Evolutionary conservation across 352 stramenopile genomes (phyloP).

Genomic region (Phytophthora cajani): DNA sequence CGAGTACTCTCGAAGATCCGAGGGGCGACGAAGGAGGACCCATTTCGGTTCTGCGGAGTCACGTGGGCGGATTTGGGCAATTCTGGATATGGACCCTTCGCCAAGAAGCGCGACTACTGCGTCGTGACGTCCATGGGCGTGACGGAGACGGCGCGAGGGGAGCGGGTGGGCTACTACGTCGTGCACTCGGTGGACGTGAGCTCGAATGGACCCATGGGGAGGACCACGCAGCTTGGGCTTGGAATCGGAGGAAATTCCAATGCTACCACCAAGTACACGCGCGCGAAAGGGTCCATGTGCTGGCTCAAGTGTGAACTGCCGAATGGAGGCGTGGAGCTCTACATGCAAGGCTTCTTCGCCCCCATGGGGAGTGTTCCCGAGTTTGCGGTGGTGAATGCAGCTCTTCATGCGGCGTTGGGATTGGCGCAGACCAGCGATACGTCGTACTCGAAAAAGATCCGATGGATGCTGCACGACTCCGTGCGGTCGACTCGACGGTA

Average conservation of each 20-base stretch:
- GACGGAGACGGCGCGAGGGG: constrained; percentile 31
- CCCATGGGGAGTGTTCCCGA: constrained; percentile 42
- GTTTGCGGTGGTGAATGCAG: constrained; percentile 35
- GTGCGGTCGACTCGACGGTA: constrained; percentile 34
- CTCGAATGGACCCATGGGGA: constrained; percentile 19
- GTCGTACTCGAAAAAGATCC: constrained; percentile 50
- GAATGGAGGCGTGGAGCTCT: constrained; percentile 42
- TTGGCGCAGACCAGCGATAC: constrained; percentile 46
- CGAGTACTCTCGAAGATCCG: constrained; percentile 38
- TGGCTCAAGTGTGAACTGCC: constrained; percentile 52
- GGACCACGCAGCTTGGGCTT: constrained; percentile 27
- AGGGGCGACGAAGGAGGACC: constrained; percentile 32
- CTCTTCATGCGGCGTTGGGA: constrained; percentile 29
- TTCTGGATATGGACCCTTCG: constrained; percentile 28
- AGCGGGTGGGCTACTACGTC: constrained; percentile 50
- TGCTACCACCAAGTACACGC: constrained; percentile 19
- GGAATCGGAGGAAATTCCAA: neutral
- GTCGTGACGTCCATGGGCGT: constrained; percentile 41
- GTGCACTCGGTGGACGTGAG: constrained; percentile 48
- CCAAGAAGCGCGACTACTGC: constrained; percentile 43
- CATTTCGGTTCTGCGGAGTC: constrained; percentile 44
- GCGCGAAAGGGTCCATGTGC: constrained; percentile 46
- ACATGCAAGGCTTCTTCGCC: constrained; percentile 50
- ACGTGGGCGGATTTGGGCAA: constrained; percentile 49
- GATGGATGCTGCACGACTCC: constrained; percentile 54